Conservation (phyloP, 345 rosid genomes). For the Diplotaxis tenuifolia region DNA sequence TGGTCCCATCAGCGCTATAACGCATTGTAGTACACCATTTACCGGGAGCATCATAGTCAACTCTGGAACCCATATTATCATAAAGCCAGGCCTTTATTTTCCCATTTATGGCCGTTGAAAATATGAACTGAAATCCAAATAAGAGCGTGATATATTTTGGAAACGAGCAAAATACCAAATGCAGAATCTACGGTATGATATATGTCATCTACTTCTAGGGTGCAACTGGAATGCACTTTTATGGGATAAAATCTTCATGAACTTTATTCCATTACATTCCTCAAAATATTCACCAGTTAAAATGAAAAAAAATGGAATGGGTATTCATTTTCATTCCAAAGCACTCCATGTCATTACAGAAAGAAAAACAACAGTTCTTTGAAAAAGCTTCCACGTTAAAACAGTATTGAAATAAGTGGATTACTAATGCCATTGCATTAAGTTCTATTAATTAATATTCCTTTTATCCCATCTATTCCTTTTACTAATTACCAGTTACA, state of each 20-base stretch:
- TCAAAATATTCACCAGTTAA: neutral
- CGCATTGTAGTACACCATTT: conserved; percentile 79
- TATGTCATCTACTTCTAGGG: neutral
- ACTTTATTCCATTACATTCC: neutral
- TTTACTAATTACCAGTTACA: neutral
- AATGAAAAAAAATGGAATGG: neutral
- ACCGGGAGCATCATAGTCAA: conserved; percentile 83
- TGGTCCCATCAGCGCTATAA: conserved; percentile 80
- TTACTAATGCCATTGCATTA: neutral
- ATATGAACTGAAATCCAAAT: conserved; percentile 59
- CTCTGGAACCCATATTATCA: conserved; percentile 76
- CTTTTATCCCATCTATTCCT: neutral
- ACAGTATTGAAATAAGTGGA: neutral
- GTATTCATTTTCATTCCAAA: neutral
- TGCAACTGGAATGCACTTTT: neutral
- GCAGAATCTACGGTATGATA: neutral
- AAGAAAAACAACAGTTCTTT: neutral
- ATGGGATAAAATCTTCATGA: neutral
- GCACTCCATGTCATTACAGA: neutral
- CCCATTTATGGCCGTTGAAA: conserved; percentile 79
- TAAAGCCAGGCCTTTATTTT: conserved; percentile 90
- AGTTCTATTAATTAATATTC: neutral
- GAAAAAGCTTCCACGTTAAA: neutral
- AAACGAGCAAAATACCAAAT: conserved; percentile 12
- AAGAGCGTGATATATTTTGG: neutral